Base-by-base conservation (phyloP, 208 protist genomes). In the Baffinella frigidus region DNA sequence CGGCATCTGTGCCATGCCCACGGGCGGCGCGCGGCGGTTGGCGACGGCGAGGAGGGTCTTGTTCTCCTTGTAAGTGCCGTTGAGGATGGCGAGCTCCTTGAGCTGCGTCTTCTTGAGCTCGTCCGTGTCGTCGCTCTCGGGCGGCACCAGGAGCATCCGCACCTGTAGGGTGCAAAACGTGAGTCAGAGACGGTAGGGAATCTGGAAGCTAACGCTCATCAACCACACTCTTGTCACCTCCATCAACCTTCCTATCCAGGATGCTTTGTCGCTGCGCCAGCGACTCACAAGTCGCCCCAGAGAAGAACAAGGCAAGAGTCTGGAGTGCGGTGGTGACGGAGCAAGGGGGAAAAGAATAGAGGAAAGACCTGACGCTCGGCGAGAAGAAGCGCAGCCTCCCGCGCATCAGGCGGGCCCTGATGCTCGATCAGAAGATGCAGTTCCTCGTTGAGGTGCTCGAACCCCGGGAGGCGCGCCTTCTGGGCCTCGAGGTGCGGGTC, bases 1-100 rank as follows among this genome's bases (percentile, higher is more conserved):
- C 7, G 48, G 48, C 48, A 56, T 7, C 17, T 56, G 48, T 7
- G 7, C 48, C 48, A 17, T 56, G 48, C 7, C 48, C 56, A n/a
- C 9, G 56, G 68, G 68, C 5, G 30, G 33, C 68, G 20, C 14
- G 68, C 68, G 68, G 33, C 33, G 33, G 68, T 74, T 74, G 3
- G 36, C 7, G 5, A 87, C 77, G 4, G 77, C 39, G 14, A 87
- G 43, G 14, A 87, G 39, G n/a, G 30, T 35, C 50, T 87, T 87
- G 77, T 87, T 87, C 77, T 87, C 77, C 77, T 87, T 87, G 77
- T 87, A 87, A 9, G 77, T 87, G 10, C 77, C 77, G 77, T 87
- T 87, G 27, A 87, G 77, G 77, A 87, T 87, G 5, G 77, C 77
- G 33, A 87, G 77, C n/a, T 87, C 77, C 44, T 87, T 87, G 5